Conservation (phyloP, 495 filamentous ascomycete genomes). For the Tricharina praecox region DNA sequence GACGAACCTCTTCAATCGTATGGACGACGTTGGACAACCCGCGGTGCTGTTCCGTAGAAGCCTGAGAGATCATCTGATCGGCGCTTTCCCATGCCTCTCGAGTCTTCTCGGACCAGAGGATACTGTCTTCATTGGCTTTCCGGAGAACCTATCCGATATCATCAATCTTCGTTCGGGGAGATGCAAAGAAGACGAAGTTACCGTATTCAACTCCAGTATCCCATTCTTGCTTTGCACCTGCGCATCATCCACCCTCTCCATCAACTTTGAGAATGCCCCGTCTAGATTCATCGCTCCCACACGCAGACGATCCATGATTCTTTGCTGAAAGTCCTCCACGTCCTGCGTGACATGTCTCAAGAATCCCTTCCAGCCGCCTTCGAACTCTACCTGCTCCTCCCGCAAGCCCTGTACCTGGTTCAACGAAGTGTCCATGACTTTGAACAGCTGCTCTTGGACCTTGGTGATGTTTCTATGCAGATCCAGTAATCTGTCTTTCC, state of each 20-base stretch:
- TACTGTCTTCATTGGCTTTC: not conserved
- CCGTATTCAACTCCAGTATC: not conserved
- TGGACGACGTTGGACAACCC: not conserved
- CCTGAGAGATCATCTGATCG: not conserved
- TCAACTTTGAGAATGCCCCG: not conserved
- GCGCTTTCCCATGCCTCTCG: not conserved
- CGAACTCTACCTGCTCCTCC: constrained; percentile 11
- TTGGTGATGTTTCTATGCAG: constrained; percentile 25
- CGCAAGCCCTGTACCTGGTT: constrained; percentile 11
- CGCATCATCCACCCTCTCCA: not conserved
- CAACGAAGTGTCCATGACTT: constrained; percentile 9
- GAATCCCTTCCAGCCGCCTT: constrained; percentile 7
- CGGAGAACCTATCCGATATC: not conserved
- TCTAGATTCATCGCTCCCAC: not conserved
- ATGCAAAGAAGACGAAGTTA: not conserved
- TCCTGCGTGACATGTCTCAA: not conserved
- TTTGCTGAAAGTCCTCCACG: not conserved
- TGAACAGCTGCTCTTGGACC: constrained; percentile 14
- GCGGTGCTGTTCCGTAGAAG: not conserved
- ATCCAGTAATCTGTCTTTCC: constrained; percentile 15
- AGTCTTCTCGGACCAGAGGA: not conserved
- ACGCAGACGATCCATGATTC: not conserved
- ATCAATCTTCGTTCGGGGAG: not conserved
- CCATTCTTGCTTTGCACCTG: not conserved
- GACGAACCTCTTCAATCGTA: not conserved